Conservation (phyloP, 495 filamentous ascomycete genomes). For the Daldinia decipiens region DNA sequence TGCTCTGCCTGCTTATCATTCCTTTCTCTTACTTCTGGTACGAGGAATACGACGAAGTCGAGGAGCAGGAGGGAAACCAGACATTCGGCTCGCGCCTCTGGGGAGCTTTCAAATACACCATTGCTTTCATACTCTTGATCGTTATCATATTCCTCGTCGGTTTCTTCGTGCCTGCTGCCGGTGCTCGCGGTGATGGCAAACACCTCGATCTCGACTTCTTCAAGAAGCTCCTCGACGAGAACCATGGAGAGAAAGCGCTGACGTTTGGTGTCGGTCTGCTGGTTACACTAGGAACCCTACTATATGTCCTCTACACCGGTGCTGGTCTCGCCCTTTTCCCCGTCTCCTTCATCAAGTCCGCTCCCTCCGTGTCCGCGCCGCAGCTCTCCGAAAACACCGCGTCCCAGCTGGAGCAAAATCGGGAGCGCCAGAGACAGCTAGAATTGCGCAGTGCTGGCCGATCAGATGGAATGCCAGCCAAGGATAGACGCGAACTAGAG, state of each 20-base stretch:
- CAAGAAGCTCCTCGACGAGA: slow-evolving; percentile 81
- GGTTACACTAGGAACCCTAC: slow-evolving; percentile 81
- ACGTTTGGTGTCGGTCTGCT: slow-evolving; percentile 88
- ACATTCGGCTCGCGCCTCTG: slow-evolving; percentile 74
- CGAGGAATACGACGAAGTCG: slow-evolving; percentile 93
- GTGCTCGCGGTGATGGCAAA: slow-evolving; percentile 66
- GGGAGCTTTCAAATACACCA: slow-evolving; percentile 89
- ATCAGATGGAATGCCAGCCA: slow-evolving; percentile 75
- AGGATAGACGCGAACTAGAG: slow-evolving; percentile 90
- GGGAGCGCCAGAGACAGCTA: slow-evolving; percentile 89
- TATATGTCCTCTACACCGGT: slow-evolving; percentile 90
- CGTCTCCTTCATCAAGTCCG: slow-evolving; percentile 87
- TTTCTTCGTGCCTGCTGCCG: slow-evolving; percentile 87
- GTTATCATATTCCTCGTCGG: slow-evolving; percentile 89
- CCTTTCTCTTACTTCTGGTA: slow-evolving; percentile 99
- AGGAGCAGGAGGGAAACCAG: slow-evolving; percentile 78
- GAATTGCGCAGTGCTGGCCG: slow-evolving; percentile 86
- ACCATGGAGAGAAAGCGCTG: slow-evolving; percentile 90
- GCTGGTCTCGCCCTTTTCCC: slow-evolving; percentile 90
- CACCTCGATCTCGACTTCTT: slow-evolving; percentile 88
- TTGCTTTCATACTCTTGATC: slow-evolving; percentile 81
- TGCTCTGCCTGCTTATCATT: slow-evolving; percentile 88
- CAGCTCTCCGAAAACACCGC: slow-evolving; percentile 77
- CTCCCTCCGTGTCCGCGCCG: slow-evolving; percentile 81
- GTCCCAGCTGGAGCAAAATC: slow-evolving; percentile 82